These are phyloP conservation scores for Microbotryum saponariae DNA, from an alignment of 1,284 basidiomycete genomes.

Conservation along the genomic window DNA sequence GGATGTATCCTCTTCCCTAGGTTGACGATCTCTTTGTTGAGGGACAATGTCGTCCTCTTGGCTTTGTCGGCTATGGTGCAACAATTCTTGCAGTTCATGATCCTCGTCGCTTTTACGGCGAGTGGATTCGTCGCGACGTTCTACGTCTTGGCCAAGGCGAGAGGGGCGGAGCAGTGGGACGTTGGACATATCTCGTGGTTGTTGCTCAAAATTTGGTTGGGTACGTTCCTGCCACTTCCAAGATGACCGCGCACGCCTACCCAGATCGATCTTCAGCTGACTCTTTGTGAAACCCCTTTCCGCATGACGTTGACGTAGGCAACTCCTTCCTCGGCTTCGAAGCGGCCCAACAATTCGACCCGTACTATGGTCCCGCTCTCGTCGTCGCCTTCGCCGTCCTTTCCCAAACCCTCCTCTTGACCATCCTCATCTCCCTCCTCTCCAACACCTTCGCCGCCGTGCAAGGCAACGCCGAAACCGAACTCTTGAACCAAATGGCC, in stretches of 20 bases:
- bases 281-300: too few species aligned
- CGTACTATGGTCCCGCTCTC: constrained; percentile 24
- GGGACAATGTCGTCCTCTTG: constrained; percentile 31
- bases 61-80: constrained; percentile 29
- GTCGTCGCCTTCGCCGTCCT: constrained; percentile 29
- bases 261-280: too few species aligned
- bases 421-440: constrained; percentile 35
- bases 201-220: constrained; percentile 27
- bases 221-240: neutral
- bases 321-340: constrained; percentile 26
- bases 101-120: constrained; percentile 28
- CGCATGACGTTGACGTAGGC: too few species aligned
- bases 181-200: constrained; percentile 31
- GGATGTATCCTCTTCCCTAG: constrained; percentile 33
- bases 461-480: constrained; percentile 28
- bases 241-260: too few species aligned
- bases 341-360: constrained; percentile 29
- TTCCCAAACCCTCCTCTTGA: constrained; percentile 20
- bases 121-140: constrained; percentile 34
- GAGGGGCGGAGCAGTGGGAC: constrained; percentile 9
- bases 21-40: constrained; percentile 29
- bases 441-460: constrained; percentile 33
- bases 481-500: constrained; percentile 32
- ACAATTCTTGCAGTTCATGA: constrained; percentile 26
- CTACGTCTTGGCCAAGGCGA: constrained; percentile 17